Conservation (phyloP, 129 eudicot species). For the Lonicera japonica region DNA sequence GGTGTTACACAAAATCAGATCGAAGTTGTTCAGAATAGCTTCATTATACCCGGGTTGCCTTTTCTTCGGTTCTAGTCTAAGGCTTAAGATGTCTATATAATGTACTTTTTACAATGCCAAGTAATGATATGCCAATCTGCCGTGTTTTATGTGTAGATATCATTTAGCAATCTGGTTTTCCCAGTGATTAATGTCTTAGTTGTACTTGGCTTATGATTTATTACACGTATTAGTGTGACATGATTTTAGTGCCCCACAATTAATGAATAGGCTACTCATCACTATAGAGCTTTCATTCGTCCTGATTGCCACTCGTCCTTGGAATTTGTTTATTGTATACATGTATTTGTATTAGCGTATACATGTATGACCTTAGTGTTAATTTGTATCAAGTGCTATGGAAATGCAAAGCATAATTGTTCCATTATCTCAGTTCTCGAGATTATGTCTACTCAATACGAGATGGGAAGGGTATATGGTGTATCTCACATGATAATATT, state of each 20-base stretch:
- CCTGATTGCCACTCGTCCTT: not conserved
- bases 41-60: too few species aligned
- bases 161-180: too few species aligned
- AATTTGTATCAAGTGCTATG: not conserved
- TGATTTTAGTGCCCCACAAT: not conserved
- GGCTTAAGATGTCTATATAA: too few species aligned
- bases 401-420: not conserved
- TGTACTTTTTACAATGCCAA: too few species aligned
- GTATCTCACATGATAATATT: not conserved
- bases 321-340: not conserved
- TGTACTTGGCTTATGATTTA: not conserved
- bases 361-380: not conserved
- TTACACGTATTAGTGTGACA: not conserved
- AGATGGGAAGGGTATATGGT: not conserved
- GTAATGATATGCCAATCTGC: too few species aligned
- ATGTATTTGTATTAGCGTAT: not conserved
- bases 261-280: not conserved
- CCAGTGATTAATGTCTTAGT: not conserved
- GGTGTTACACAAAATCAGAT: too few species aligned
- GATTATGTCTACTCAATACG: not conserved
- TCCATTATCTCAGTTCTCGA: too few species aligned
- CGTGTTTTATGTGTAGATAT: too few species aligned
- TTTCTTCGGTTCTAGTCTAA: too few species aligned
- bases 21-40: too few species aligned
- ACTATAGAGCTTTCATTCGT: not conserved